Evolutionary conservation across 805 yeast species (phyloP).

Genomic region (Komagataella phaffii): DNA sequence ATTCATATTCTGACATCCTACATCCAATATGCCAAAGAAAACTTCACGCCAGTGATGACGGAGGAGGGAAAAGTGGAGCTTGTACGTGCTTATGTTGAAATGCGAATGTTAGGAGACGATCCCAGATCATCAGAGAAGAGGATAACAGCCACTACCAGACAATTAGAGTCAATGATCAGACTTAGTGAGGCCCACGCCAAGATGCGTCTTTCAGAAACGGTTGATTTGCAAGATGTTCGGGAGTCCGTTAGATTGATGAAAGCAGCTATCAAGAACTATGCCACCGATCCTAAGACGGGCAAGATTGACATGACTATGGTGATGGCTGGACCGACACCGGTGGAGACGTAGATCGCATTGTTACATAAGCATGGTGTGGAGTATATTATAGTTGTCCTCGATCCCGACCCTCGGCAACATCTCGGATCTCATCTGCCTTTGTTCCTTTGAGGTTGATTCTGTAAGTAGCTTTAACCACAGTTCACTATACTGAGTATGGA

Average conservation of each 20-base stretch:
- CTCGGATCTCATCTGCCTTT: neutral
- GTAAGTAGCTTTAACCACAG: neutral
- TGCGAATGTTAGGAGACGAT: conserved; percentile 93
- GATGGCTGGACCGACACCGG: conserved; percentile 88
- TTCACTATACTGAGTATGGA: neutral
- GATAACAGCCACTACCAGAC: conserved; percentile 96
- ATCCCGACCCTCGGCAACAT: neutral
- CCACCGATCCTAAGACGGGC: conserved; percentile 95
- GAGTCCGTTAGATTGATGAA: conserved; percentile 91
- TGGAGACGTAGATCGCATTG: conserved; percentile 29
- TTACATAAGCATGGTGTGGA: neutral
- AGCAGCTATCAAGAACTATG: conserved; percentile 93
- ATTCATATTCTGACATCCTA: conserved; percentile 80
- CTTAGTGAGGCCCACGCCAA: conserved; percentile 95
- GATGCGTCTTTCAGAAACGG: conserved; percentile 68
- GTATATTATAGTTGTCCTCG: neutral
- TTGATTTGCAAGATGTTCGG: conserved; percentile 68
- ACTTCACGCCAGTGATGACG: conserved; percentile 67
- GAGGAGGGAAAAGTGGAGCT: conserved; percentile 73
- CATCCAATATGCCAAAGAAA: conserved; percentile 89
- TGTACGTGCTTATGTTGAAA: conserved; percentile 79
- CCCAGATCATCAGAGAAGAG: conserved; percentile 74
- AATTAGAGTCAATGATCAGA: conserved; percentile 90
- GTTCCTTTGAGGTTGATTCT: neutral
- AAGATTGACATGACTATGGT: conserved; percentile 94